These are phyloP conservation scores for Arbutus unedo DNA, from an alignment of 148 eudicot species.

Conservation along the genomic window DNA sequence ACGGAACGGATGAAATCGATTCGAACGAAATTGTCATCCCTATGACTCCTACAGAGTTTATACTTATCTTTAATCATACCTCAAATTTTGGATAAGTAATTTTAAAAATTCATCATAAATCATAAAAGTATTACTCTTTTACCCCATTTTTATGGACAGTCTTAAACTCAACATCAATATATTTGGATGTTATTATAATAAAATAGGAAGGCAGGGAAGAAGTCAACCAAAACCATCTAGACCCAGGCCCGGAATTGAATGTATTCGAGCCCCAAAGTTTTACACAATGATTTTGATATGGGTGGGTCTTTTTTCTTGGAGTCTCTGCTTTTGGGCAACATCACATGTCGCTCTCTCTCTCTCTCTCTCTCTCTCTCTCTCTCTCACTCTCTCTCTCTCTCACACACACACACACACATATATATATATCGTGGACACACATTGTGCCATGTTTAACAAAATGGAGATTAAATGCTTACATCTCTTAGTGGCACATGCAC, in stretches of 20 bases:
- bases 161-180: no score
- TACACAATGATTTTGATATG: neutral
- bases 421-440: constrained; percentile 21
- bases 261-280: constrained; percentile 4
- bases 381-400: no score
- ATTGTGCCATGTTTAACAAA: constrained; percentile 32
- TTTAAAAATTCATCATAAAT: no score
- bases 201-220: neutral
- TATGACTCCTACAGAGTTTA: no score
- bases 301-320: constrained; percentile 11
- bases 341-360: constrained; percentile 37
- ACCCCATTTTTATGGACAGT: no score
- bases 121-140: no score
- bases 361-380: no score
- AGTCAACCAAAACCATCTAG: constrained; percentile 3
- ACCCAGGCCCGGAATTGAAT: neutral
- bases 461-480: constrained; percentile 8
- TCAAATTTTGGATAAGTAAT: no score
- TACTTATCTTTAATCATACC: no score
- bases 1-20: no score
- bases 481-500: constrained; percentile 19
- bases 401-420: no score
- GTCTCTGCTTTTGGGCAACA: neutral
- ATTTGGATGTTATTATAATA: neutral
- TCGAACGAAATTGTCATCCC: no score